Conservation (phyloP, 2,329 filamentous ascomycete genomes). For the Waltergamsia citrina region DNA sequence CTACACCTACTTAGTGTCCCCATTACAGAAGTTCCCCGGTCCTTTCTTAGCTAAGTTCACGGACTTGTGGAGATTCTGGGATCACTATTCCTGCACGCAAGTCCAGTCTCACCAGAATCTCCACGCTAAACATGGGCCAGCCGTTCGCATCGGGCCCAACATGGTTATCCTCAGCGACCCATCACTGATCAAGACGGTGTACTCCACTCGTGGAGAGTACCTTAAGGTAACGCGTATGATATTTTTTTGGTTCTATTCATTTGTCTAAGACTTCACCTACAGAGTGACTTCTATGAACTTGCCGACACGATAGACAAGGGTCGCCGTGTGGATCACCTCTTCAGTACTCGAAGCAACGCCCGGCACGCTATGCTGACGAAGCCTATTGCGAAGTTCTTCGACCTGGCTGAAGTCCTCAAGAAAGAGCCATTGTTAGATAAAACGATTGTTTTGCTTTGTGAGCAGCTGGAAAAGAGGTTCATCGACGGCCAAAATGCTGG, state of each 20-base stretch:
- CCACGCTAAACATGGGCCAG: constrained; percentile 22
- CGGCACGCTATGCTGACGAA: constrained; percentile 2
- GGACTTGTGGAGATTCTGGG: constrained; percentile 5
- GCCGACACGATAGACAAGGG: constrained; percentile 3
- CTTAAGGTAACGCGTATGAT: constrained; percentile 8
- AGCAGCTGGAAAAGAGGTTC: constrained; percentile 4
- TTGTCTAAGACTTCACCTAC: not conserved
- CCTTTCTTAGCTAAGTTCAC: constrained; percentile 4
- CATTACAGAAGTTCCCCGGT: constrained; percentile 2
- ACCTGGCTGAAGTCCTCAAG: constrained; percentile 2
- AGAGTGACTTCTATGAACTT: constrained; percentile 6
- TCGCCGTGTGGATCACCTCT: constrained; percentile 5
- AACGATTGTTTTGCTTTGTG: constrained; percentile 1
- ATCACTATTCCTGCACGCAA: constrained; percentile 4
- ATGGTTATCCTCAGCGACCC: constrained; percentile 20
- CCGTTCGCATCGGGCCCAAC: constrained; percentile 25
- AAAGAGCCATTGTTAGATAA: constrained; percentile 3
- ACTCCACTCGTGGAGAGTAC: constrained; percentile 16
- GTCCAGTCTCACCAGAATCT: constrained; percentile 10
- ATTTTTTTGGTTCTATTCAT: not conserved
- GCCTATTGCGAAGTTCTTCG: constrained; percentile 5
- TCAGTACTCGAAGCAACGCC: constrained; percentile 5
- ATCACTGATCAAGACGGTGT: constrained; percentile 19
- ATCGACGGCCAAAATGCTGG: constrained; percentile 1
- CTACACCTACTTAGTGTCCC: constrained; percentile 2